These are phyloP conservation scores for Logfia minima DNA, from an alignment of 129 eudicot genomes.

Conservation along the genomic window DNA sequence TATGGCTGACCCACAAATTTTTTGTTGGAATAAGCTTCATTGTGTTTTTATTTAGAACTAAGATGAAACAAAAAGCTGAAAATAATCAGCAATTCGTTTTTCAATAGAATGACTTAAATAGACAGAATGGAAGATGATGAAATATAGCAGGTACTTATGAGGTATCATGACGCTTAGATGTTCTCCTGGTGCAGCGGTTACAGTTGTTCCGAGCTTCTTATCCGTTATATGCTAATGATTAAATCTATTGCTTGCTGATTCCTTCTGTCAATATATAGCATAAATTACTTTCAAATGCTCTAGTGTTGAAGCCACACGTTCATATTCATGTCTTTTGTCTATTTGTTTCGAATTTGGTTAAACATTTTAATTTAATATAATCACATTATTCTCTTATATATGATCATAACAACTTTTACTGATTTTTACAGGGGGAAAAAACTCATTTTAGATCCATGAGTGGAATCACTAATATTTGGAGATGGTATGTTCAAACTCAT, in stretches of 20 bases:
- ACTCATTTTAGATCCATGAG: neutral
- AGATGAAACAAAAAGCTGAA: neutral
- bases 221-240: conserved; percentile 30
- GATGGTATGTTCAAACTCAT: neutral
- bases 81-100: neutral
- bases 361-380: no score
- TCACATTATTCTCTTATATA: neutral
- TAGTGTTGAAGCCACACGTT: no score
- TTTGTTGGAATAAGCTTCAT: no score
- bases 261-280: conserved; percentile 15
- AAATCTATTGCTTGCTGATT: conserved; percentile 32
- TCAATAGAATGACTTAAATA: neutral
- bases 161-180: conserved; percentile 16
- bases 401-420: no score
- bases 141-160: conserved; percentile 21
- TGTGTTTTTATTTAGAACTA: neutral
- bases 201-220: conserved; percentile 42
- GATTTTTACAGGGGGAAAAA: neutral
- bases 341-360: no score
- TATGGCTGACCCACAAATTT: no score
- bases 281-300: no score
- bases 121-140: conserved; percentile 16
- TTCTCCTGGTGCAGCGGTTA: conserved; percentile 41
- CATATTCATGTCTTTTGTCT: neutral
- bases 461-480: no score